These are phyloP conservation scores for Cercospora beticola DNA, from an alignment of 2,329 filamentous ascomycete genomes.

Conservation along the genomic window DNA sequence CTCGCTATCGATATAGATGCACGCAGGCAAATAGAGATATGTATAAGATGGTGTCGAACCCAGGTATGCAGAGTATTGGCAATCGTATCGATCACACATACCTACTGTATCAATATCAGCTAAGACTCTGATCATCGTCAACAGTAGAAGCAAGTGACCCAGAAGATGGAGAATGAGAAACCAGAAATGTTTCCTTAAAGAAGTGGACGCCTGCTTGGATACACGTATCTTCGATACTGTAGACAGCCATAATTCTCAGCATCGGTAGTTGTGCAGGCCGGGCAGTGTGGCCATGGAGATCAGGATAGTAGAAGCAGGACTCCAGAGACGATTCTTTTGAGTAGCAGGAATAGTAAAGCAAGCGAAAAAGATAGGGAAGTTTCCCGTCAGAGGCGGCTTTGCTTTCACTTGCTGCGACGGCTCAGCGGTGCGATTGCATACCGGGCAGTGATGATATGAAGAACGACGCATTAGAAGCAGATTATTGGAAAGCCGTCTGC, in stretches of 20 bases:
- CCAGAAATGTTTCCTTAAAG: neutral
- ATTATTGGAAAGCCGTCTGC: neutral
- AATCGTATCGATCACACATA: neutral
- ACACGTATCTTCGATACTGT: neutral
- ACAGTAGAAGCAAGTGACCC: neutral
- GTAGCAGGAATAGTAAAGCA: neutral
- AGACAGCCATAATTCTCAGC: neutral
- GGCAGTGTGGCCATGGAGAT: neutral
- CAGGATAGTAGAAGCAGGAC: too few relatives aligned
- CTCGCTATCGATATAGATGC: neutral
- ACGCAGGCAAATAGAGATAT: neutral
- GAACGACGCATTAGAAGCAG: neutral
- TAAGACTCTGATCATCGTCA: neutral
- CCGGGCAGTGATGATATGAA: too few relatives aligned
- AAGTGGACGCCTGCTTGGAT: neutral
- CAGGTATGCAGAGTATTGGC: neutral
- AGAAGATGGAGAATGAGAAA: neutral
- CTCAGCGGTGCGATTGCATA: too few relatives aligned
- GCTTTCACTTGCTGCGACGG: too few relatives aligned
- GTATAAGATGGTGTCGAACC: neutral
- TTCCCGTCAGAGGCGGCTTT: too few relatives aligned
- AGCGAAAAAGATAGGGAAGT: too few relatives aligned
- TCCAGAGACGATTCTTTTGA: neutral
- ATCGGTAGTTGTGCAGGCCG: neutral
- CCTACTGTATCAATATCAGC: neutral